These are phyloP conservation scores for Mycena belliarum DNA, from an alignment of 768 basidiomycete genomes.

Conservation along the genomic window DNA sequence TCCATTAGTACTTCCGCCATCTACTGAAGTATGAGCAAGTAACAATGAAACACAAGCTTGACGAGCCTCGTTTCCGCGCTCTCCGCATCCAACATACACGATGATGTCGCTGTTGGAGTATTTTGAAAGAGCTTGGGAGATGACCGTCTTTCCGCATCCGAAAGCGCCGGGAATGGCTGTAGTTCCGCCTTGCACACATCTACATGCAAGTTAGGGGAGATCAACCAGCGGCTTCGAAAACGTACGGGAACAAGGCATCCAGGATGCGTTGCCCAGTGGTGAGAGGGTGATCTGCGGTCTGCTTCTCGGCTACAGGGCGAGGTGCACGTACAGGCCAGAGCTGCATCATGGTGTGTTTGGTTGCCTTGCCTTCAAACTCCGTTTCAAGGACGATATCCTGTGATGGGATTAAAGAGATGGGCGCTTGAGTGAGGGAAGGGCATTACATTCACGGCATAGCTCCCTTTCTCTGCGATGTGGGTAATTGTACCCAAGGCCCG, in stretches of 20 bases:
- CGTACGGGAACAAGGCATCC: conserved; percentile 94
- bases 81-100: conserved; percentile 98
- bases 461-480: conserved; percentile 89
- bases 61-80: conserved; percentile 92
- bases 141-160: conserved; percentile 98
- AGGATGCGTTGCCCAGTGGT: conserved; percentile 96
- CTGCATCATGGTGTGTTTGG: conserved; percentile 96
- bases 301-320: conserved; percentile 93
- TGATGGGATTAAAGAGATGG: neutral
- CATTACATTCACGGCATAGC: conserved; percentile 83
- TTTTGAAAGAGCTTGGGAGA: conserved; percentile 96
- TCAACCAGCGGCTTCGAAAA: conserved; percentile 17
- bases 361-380: conserved; percentile 93
- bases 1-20: conserved; percentile 99
- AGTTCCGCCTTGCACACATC: conserved; percentile 95
- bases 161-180: conserved; percentile 99
- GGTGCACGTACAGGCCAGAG: conserved; percentile 99
- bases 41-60: neutral
- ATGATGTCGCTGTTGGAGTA: conserved; percentile 99
- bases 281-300: conserved; percentile 88
- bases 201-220: conserved; percentile 27
- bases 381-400: conserved; percentile 96
- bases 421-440: neutral
- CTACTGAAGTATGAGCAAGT: conserved; percentile 35
- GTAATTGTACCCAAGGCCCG: conserved; percentile 95